Evolutionary conservation across 2,329 filamentous ascomycete genomes (phyloP).

Genomic region (Phialemoniopsis sp.): DNA sequence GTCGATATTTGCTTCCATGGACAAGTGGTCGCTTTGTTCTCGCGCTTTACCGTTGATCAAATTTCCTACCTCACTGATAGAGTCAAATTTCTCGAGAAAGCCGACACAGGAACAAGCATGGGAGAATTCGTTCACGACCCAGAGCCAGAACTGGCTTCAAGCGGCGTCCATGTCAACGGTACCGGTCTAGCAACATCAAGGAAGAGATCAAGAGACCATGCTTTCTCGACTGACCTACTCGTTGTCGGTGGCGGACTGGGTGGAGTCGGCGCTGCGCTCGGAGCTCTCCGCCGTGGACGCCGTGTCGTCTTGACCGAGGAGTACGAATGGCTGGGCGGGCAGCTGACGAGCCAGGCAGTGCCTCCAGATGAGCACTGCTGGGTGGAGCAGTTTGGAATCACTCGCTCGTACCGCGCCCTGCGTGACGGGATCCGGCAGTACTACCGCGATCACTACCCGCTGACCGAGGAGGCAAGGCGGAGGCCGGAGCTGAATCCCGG

Average conservation of each 20-base stretch:
- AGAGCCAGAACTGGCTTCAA: too few species aligned
- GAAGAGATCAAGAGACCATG: neutral
- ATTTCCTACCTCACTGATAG: too few species aligned
- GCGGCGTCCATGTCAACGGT: slow-evolving; percentile 1
- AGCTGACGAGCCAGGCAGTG: slow-evolving; percentile 20
- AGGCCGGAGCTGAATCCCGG: slow-evolving; percentile 18
- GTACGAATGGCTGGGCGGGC: slow-evolving; percentile 20
- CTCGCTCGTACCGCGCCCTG: slow-evolving; percentile 16
- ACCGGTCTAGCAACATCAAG: slow-evolving; percentile 1
- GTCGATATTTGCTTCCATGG: too few species aligned
- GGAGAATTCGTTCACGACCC: too few species aligned
- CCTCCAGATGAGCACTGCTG: slow-evolving; percentile 21
- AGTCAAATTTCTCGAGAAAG: too few species aligned
- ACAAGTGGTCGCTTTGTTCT: too few species aligned
- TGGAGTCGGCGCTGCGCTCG: slow-evolving; percentile 19
- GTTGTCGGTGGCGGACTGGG: slow-evolving; percentile 17
- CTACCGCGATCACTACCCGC: slow-evolving; percentile 18
- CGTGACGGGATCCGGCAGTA: slow-evolving; percentile 17
- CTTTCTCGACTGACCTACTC: slow-evolving; percentile 16
- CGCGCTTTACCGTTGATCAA: too few species aligned
- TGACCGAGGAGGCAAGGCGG: slow-evolving; percentile 16
- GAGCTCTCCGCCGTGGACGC: slow-evolving; percentile 15
- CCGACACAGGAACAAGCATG: too few species aligned
- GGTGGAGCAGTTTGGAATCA: slow-evolving; percentile 21
- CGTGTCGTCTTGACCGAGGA: slow-evolving; percentile 18